A percentile compares a stretch with the other conserved stretches of the same genome.
Conservation (phyloP, 2,329 filamentous ascomycete genomes). For the Botrytis byssoidea region DNA sequence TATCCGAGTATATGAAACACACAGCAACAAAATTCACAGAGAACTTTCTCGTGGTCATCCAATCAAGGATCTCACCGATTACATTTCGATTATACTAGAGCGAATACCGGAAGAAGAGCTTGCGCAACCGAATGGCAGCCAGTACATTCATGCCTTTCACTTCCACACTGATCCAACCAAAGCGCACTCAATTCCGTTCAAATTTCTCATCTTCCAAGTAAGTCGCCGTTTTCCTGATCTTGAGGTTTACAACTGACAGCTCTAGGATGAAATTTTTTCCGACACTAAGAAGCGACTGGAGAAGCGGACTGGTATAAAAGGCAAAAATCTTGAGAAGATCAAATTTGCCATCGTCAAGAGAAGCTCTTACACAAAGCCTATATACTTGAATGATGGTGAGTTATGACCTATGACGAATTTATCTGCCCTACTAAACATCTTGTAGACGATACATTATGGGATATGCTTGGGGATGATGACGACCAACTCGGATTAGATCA, state of each 20-base stretch:
- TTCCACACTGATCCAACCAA: slow-evolving; percentile 88
- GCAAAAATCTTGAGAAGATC: slow-evolving; percentile 98
- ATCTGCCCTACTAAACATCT: slow-evolving; percentile 4
- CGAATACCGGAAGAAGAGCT: slow-evolving; percentile 71
- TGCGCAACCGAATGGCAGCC: slow-evolving; percentile 48
- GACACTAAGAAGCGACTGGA: slow-evolving; percentile 95
- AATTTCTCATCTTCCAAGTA: slow-evolving; percentile 80
- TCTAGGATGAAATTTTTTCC: slow-evolving; percentile 76
- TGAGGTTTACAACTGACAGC: slow-evolving; percentile 19
- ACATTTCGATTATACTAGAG: slow-evolving; percentile 77
- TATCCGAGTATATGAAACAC: slow-evolving; percentile 79
- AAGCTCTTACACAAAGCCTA: slow-evolving; percentile 69
- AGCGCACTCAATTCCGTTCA: slow-evolving; percentile 85
- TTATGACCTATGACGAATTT: slow-evolving; percentile 19
- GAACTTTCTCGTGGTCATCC: slow-evolving; percentile 67
- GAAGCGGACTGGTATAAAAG: slow-evolving; percentile 89
- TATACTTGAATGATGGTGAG: slow-evolving; percentile 86
- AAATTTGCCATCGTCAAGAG: slow-evolving; percentile 84
- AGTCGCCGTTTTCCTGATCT: slow-evolving; percentile 36
- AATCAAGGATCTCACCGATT: slow-evolving; percentile 84
- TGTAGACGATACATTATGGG: slow-evolving; percentile 59
- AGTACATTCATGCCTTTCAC: slow-evolving; percentile 79
- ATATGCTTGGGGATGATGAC: slow-evolving; percentile 52
- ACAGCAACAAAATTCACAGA: slow-evolving; percentile 80
- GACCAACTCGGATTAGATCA: slow-evolving; percentile 66